Evolutionary conservation across 2,329 filamentous ascomycete genomes (phyloP), one percentile per base, ranked within the genome.

Genomic region (Ophiostoma fasciatum): DNA sequence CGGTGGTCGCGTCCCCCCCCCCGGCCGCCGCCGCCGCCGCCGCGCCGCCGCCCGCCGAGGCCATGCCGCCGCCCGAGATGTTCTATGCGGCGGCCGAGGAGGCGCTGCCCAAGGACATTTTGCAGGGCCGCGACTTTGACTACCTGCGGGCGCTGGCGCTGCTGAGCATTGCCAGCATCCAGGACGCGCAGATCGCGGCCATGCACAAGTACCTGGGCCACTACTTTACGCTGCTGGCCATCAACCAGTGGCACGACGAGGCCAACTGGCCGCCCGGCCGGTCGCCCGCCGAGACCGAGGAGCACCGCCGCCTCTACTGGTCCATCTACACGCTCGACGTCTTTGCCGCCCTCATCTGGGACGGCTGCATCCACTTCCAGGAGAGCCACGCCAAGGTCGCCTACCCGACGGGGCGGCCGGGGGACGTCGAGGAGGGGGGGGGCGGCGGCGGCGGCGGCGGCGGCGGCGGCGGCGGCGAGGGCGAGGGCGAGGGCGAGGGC

Each of bases 261-360:
- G 27, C 42, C 25, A 49, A 48, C 39, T 49, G 48, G 48, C 38
- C 42, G 8, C 23, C 36, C 6, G 39, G 36, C 11, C 34, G 48
- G 11, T 22, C 35, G 7, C 14, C 33, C 8, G 36, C 34, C 11
- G 46, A 49, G 32, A 38, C 37, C 6, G 46, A 48, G 25, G 45
- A 49, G 36, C 35, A 43, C 5, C 40, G 46, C 17, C 44, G 46
- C 13, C 26, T 48, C 58, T 65, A 63, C 44, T 74, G 69, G 69
- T 66, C 66, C 26, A 68, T 67, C 37, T 74, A 73, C 45, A 67
- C 63, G 8, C 51, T 73, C 2, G 69, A 74, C 38, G 58, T 74
- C 4, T 70, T 64, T 48, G 58, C 62, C 0, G 60, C 64, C 4
- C 61, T 69, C 27, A 64, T 72, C 7, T 71, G 65, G 60, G 61